phyloP scores from a whole-genome alignment of 768 basidiomycete species.

The Pseudohyphozyma bogoriensis region DNA sequence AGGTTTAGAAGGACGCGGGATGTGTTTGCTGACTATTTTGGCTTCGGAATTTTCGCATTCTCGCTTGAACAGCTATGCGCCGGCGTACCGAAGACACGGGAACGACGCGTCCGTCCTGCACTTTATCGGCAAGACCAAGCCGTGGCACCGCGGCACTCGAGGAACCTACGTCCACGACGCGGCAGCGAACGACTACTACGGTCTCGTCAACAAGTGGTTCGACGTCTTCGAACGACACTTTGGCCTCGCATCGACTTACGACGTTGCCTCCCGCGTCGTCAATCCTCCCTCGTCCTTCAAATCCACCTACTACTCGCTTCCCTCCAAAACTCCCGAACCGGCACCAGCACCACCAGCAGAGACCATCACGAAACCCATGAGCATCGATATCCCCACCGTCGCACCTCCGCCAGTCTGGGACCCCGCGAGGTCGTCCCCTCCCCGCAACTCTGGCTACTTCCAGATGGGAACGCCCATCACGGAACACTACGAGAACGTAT shows the following conservation, averaged over 20 bases:
- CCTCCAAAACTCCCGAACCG: constrained; percentile 46
- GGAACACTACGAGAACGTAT: constrained; percentile 72
- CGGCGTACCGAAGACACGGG: constrained; percentile 89
- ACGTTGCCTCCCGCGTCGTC: constrained; percentile 24
- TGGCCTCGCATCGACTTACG: constrained; percentile 48
- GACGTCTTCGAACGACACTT: constrained; percentile 79
- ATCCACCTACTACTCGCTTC: constrained; percentile 31
- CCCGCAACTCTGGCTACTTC: constrained; percentile 47
- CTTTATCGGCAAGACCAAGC: constrained; percentile 93
- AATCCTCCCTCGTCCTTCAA: constrained; percentile 38
- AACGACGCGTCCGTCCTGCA: constrained; percentile 76
- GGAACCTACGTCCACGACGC: constrained; percentile 22
- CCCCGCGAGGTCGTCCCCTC: constrained; percentile 68
- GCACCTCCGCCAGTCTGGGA: constrained; percentile 68
- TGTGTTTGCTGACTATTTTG: not conserved
- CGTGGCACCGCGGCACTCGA: constrained; percentile 52
- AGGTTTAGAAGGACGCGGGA: not conserved
- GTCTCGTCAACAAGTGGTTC: constrained; percentile 84
- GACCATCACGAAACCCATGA: constrained; percentile 2
- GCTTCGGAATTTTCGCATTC: no score
- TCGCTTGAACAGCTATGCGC: constrained; percentile 62
- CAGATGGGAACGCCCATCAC: constrained; percentile 54
- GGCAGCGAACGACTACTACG: constrained; percentile 55
- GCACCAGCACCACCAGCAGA: not conserved
- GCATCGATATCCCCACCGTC: constrained; percentile 34